phyloP scores from a whole-genome alignment of 495 filamentous ascomycete species.

The Xylaria cubensis region DNA sequence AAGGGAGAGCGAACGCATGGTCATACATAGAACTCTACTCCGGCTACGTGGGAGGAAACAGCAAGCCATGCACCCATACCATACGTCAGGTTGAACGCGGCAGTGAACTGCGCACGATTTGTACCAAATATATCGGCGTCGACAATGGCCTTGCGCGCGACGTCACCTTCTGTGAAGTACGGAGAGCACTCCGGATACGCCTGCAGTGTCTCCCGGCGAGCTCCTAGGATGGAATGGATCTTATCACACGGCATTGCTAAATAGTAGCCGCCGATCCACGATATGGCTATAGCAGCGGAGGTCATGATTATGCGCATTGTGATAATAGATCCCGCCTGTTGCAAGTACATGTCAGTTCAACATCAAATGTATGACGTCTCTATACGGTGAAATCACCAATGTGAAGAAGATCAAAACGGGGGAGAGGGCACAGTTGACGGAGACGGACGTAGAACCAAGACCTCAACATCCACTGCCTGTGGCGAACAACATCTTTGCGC shows the following conservation, averaged over 20 bases:
- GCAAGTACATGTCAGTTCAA: not conserved
- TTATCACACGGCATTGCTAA: conserved; percentile 21
- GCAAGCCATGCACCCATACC: conserved; percentile 17
- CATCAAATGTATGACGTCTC: not conserved
- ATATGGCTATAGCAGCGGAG: not conserved
- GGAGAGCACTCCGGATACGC: conserved; percentile 15
- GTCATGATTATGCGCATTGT: conserved; percentile 4
- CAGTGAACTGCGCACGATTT: not conserved
- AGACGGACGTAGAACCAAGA: conserved; percentile 19
- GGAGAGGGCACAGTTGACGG: not conserved
- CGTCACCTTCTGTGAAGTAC: not conserved
- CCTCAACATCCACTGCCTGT: conserved; percentile 21
- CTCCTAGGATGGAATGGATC: conserved; percentile 11
- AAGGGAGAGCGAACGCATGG: not conserved
- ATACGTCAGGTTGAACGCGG: conserved; percentile 15
- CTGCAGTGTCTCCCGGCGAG: not conserved
- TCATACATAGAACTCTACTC: conserved; percentile 15
- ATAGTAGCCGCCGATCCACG: conserved; percentile 6
- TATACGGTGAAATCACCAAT: not conserved
- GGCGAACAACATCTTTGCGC: not conserved
- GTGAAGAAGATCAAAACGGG: not conserved
- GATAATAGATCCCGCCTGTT: conserved; percentile 8
- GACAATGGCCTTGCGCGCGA: not conserved
- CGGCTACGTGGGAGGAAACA: not conserved
- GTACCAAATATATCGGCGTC: not conserved